Conservation (phyloP, 352 stramenopile species). For the Thraustochytrium striatum region DNA sequence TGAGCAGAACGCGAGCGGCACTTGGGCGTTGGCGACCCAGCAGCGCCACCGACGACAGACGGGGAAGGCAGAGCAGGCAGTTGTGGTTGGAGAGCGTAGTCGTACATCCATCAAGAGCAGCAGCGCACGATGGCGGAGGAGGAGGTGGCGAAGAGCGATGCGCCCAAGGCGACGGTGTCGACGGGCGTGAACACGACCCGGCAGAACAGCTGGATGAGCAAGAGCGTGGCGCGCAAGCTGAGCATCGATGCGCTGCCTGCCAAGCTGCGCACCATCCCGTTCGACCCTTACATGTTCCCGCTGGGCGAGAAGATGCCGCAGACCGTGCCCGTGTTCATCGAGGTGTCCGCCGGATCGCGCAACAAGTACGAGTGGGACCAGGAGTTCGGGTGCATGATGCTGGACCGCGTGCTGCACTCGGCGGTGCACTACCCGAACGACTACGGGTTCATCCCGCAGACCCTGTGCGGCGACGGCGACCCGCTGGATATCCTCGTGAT, state of each 20-base stretch:
- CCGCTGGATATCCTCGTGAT: constrained; percentile 56
- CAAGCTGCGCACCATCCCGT: constrained; percentile 5
- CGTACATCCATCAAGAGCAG: too few relatives aligned
- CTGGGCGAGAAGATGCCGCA: constrained; percentile 49
- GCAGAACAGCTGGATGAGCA: constrained; percentile 28
- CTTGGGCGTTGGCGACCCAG: too few relatives aligned
- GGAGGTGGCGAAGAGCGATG: too few relatives aligned
- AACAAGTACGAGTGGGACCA: constrained; percentile 59
- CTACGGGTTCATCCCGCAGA: constrained; percentile 58
- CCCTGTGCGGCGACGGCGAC: constrained; percentile 56
- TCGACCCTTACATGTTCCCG: constrained; percentile 39
- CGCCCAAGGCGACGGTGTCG: too few relatives aligned
- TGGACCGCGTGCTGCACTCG: constrained; percentile 54
- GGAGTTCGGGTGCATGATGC: constrained; percentile 52
- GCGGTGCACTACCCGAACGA: constrained; percentile 55
- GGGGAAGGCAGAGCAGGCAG: too few relatives aligned
- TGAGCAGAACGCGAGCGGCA: too few relatives aligned
- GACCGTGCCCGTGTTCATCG: constrained; percentile 53
- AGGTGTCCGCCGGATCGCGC: constrained; percentile 53
- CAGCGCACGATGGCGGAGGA: too few relatives aligned
- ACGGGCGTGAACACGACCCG: too few relatives aligned
- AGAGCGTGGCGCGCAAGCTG: constrained; percentile 37
- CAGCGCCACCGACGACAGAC: too few relatives aligned
- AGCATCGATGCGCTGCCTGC: constrained; percentile 31
- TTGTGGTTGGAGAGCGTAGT: too few relatives aligned